Evolutionary conservation across 2,329 filamentous ascomycete species (phyloP).

Genomic region (Clonostachys chloroleuca): DNA sequence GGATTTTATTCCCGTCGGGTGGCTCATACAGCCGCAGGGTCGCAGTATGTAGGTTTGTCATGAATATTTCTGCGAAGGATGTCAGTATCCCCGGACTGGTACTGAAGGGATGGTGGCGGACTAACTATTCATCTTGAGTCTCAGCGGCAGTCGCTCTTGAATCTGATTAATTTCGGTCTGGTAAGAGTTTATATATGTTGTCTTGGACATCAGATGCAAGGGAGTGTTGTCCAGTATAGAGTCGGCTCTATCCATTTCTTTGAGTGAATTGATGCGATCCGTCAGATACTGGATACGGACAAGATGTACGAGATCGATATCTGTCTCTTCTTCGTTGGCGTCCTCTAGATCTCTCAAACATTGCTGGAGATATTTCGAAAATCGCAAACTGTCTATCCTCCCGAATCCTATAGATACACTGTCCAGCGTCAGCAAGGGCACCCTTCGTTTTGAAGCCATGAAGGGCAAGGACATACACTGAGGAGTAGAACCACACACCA

Average conservation of each 20-base stretch:
- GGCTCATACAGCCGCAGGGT: constrained; percentile 42
- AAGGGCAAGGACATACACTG: constrained; percentile 31
- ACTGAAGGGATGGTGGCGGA: neutral
- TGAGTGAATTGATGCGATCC: constrained; percentile 35
- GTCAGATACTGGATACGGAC: constrained; percentile 44
- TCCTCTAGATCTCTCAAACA: constrained; percentile 41
- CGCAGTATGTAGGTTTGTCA: constrained; percentile 31
- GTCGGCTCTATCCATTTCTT: constrained; percentile 27
- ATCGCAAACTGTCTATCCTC: constrained; percentile 42
- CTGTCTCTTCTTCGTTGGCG: constrained; percentile 37
- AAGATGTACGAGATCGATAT: constrained; percentile 38
- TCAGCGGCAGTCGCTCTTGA: constrained; percentile 22
- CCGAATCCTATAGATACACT: constrained; percentile 31
- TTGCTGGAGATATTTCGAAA: constrained; percentile 45
- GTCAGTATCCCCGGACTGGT: neutral
- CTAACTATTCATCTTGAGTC: constrained; percentile 31
- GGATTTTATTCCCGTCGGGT: constrained; percentile 15
- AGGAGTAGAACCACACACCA: constrained; percentile 50
- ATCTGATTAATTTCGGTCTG: constrained; percentile 39
- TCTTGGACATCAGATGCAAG: constrained; percentile 30
- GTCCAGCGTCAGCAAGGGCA: constrained; percentile 14
- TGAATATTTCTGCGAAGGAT: constrained; percentile 24
- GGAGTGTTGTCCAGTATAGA: constrained; percentile 23
- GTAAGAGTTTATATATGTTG: constrained; percentile 40
- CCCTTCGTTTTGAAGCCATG: neutral